Evolutionary conservation across 352 stramenopile genomes (phyloP), one percentile per base, ranked within the genome.

Genomic region (Phytophthora citricola): DNA sequence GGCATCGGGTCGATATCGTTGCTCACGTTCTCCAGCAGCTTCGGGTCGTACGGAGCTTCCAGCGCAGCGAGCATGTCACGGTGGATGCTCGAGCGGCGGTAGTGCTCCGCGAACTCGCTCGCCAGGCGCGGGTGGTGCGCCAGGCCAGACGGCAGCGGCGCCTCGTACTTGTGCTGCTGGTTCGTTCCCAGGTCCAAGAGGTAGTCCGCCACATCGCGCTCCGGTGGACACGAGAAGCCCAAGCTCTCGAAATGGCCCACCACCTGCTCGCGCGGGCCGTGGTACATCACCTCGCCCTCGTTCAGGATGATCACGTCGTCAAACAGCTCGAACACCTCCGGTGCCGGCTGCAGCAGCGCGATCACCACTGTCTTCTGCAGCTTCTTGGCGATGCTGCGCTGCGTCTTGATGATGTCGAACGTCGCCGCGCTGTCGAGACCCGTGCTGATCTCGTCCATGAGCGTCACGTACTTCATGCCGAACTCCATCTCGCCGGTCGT

Each of bases 401-500:
- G 72, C 14, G 66, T 70, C 24, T 71, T 78, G 34, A 83, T 72
- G 45, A 87, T 89, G 45, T 87, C 81, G 52, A 60, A 87, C 12
- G 81, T 87, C 4, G 78, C 73, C 2, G 81, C 81, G 32, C 71
- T 83, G 75, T 90, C 81, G 10, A 90, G 73, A 4, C 81, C 81
- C n/a, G 79, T 88, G 24, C 73, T 85, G 75, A 88, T 83, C 62
- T 89, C 75, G 69, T 98, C 92, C 66, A 97, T 83, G 22, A 97
- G 56, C 15, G 93, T 71, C 41, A 97, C 76, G 53, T 81, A 87
- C 64, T 87, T 83, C 46, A 78, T 72, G 52, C 78, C 75, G 57
- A 94, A 87, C 53, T 96, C 73, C 84, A 99, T 98, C 75, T 93
- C 82, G 27, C 83, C 85, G 11, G 71, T 84, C 17, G 85, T 93